Percentiles rank a stretch among this genome's conserved stretches.
Evolutionary conservation across 2,329 filamentous ascomycete genomes (phyloP).

Genomic region (Phaeosphaeria sp.): DNA sequence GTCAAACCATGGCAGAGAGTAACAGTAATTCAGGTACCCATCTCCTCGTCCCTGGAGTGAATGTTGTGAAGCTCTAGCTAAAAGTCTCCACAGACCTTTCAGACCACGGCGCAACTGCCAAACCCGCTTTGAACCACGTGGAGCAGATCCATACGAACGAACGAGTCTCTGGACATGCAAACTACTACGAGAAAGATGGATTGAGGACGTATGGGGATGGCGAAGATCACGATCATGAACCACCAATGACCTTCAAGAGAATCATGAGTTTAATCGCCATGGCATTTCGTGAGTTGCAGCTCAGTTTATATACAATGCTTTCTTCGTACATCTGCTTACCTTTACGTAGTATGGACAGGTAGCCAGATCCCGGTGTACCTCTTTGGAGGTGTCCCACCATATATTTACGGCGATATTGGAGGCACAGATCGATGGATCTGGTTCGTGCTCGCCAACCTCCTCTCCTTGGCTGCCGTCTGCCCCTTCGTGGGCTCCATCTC

Average conservation of each 20-base stretch:
- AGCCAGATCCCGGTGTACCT: conserved; percentile 62
- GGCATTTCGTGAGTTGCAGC: conserved; percentile 13
- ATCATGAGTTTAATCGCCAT: conserved; percentile 61
- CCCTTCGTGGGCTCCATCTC: conserved; percentile 65
- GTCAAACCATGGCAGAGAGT: neutral
- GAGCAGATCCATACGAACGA: conserved; percentile 49
- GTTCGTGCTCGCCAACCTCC: conserved; percentile 58
- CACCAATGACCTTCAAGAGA: conserved; percentile 36
- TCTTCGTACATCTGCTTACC: neutral
- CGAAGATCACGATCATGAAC: conserved; percentile 17
- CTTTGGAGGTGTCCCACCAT: conserved; percentile 38
- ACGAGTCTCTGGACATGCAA: conserved; percentile 42
- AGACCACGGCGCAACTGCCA: conserved; percentile 9
- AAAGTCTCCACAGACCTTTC: conserved; percentile 6
- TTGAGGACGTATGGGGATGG: conserved; percentile 44
- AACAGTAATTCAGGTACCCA: neutral
- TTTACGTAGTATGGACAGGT: conserved; percentile 60
- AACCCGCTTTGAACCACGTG: conserved; percentile 23
- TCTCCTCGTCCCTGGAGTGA: neutral
- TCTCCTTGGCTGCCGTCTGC: conserved; percentile 62
- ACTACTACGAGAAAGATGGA: conserved; percentile 57
- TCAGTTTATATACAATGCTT: neutral
- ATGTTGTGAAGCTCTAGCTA: neutral
- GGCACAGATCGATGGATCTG: conserved; percentile 66
- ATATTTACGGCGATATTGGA: conserved; percentile 66